phyloP scores from a whole-genome alignment of 1,139 yeast species.

The Hyphopichia burtonii region DNA sequence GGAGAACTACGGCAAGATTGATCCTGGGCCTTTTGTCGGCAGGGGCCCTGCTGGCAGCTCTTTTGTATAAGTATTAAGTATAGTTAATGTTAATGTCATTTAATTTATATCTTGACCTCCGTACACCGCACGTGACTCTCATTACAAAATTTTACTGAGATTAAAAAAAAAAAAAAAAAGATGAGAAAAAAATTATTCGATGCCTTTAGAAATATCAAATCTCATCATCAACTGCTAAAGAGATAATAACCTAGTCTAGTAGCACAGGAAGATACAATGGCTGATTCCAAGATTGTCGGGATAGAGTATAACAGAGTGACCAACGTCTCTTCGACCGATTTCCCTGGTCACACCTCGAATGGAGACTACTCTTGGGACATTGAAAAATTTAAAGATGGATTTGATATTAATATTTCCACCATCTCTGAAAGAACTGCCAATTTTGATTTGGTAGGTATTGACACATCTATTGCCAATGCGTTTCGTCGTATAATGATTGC shows the following conservation, averaged over 20 bases:
- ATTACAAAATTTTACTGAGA: neutral
- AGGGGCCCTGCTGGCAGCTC: slow-evolving; percentile 2
- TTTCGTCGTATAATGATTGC: slow-evolving; percentile 96
- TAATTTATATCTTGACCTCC: too few species aligned
- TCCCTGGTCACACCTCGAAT: slow-evolving; percentile 73
- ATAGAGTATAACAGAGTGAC: slow-evolving; percentile 91
- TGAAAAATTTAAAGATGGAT: slow-evolving; percentile 69
- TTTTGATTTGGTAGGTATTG: slow-evolving; percentile 83
- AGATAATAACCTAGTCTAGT: neutral
- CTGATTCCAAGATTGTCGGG: slow-evolving; percentile 64
- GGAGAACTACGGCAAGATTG: neutral
- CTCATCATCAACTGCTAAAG: slow-evolving; percentile 1
- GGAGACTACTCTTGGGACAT: slow-evolving; percentile 81
- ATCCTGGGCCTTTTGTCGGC: neutral
- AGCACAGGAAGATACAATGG: slow-evolving; percentile 18
- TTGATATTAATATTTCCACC: slow-evolving; percentile 68
- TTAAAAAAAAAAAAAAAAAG: neutral
- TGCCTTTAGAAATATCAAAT: slow-evolving; percentile 5
- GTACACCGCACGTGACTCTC: neutral
- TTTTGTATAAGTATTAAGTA: slow-evolving; percentile 9
- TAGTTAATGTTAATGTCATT: neutral
- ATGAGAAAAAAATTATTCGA: slow-evolving; percentile 5
- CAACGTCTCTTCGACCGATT: slow-evolving; percentile 81
- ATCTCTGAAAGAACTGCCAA: slow-evolving; percentile 72
- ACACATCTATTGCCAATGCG: slow-evolving; percentile 93